Evolutionary conservation across 2,329 filamentous ascomycete species (phyloP).

Genomic region (Aureobasidium sp.): DNA sequence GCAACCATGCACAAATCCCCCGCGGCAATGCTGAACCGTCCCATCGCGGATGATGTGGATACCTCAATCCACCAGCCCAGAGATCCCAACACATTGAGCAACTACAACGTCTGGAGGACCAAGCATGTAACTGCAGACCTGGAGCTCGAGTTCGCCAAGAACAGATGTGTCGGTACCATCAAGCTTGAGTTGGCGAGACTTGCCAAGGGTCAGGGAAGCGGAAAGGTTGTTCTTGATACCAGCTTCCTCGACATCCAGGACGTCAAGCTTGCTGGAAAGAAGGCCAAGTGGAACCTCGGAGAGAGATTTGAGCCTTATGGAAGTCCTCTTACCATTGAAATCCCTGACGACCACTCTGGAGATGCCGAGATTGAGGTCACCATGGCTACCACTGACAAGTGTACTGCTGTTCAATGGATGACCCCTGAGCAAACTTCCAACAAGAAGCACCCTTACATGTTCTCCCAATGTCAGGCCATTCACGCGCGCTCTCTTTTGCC

Average conservation of each 20-base stretch:
- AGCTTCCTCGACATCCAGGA: constrained; percentile 68
- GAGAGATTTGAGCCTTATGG: constrained; percentile 67
- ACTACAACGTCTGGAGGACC: constrained; percentile 83
- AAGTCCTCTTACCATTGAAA: constrained; percentile 57
- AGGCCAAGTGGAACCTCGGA: constrained; percentile 63
- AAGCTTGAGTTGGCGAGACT: constrained; percentile 69
- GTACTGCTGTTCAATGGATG: constrained; percentile 93
- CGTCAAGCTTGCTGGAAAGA: constrained; percentile 61
- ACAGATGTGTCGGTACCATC: constrained; percentile 70
- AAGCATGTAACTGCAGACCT: constrained; percentile 77
- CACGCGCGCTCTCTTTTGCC: constrained; percentile 91
- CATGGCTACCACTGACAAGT: constrained; percentile 75
- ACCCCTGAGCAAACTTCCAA: constrained; percentile 89
- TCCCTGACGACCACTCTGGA: constrained; percentile 37
- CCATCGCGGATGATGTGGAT: constrained; percentile 15
- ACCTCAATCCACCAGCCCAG: constrained; percentile 27
- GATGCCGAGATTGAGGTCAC: constrained; percentile 44
- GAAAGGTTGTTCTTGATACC: constrained; percentile 78
- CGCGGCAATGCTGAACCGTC: constrained; percentile 17
- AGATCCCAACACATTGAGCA: constrained; percentile 85
- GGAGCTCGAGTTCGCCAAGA: constrained; percentile 74
- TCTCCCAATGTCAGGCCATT: constrained; percentile 95
- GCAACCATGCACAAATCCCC: constrained; percentile 19
- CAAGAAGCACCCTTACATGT: constrained; percentile 95
- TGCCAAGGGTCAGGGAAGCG: constrained; percentile 55